Percentiles rank a stretch among this genome's conserved stretches.
Conservation (phyloP, 208 protist genomes). For the Polymyxa betae region DNA sequence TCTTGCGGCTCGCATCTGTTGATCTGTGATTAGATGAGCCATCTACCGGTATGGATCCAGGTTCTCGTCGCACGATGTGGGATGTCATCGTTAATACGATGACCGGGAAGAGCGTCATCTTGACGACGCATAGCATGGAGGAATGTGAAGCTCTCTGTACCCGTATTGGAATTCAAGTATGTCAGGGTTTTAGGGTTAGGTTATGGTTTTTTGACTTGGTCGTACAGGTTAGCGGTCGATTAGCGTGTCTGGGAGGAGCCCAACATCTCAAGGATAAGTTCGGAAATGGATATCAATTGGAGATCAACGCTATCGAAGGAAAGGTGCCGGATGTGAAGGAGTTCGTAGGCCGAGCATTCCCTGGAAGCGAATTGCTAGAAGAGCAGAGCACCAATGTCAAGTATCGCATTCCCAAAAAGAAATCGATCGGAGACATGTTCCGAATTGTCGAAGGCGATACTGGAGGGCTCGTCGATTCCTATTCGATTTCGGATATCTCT, state of each 20-base stretch:
- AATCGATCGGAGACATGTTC: slow-evolving; percentile 30
- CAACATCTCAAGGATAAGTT: slow-evolving; percentile 58
- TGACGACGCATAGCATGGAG: slow-evolving; percentile 50
- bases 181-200: slow-evolving; percentile 70
- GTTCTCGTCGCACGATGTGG: slow-evolving; percentile 70
- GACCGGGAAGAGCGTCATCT: neutral
- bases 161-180: no score
- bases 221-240: slow-evolving; percentile 16
- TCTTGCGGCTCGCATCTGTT: neutral
- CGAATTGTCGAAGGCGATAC: neutral
- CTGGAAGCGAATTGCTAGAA: neutral
- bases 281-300: slow-evolving; percentile 57
- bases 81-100: slow-evolving; percentile 55
- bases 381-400: slow-evolving; percentile 41
- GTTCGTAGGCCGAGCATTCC: neutral
- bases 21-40: neutral
- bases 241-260: slow-evolving; percentile 48
- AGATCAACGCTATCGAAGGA: slow-evolving; percentile 17
- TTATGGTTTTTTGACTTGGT: no score
- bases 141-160: slow-evolving; percentile 70
- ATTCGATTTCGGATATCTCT: slow-evolving; percentile 51
- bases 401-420: neutral
- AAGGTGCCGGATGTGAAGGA: neutral
- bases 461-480: neutral
- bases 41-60: slow-evolving; percentile 66